Percentiles rank a stretch among this genome's conserved stretches.
phyloP scores from a whole-genome alignment of 2,329 filamentous ascomycete genomes.

The Aspergillus hortae region DNA sequence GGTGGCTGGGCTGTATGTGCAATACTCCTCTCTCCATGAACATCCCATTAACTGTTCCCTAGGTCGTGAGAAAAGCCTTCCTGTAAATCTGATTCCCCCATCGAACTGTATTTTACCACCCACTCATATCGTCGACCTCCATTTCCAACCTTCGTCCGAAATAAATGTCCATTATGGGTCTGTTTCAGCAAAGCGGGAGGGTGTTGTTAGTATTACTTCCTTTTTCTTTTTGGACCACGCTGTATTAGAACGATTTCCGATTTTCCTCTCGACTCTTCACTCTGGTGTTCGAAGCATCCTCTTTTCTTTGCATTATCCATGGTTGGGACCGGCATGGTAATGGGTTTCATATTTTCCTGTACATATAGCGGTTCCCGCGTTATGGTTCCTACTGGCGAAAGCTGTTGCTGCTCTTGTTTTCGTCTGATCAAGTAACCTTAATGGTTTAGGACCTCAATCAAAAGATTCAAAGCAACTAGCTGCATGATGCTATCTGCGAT shows the following conservation, averaged over 20 bases:
- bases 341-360: constrained; percentile 38
- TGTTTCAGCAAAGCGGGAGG: constrained; percentile 25
- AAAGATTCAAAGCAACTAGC: neutral
- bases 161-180: constrained; percentile 24
- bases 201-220: constrained; percentile 16
- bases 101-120: constrained; percentile 15
- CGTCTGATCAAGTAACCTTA: constrained; percentile 24
- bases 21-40: constrained; percentile 10
- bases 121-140: constrained; percentile 11
- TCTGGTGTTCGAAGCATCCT: constrained; percentile 42
- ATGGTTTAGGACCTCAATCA: constrained; percentile 29
- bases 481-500: neutral
- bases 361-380: constrained; percentile 42
- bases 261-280: constrained; percentile 38
- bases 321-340: constrained; percentile 39
- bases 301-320: constrained; percentile 38
- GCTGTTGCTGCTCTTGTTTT: constrained; percentile 20
- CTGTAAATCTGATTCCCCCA: constrained; percentile 35
- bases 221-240: constrained; percentile 26
- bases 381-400: constrained; percentile 26
- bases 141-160: constrained; percentile 17
- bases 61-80: constrained; percentile 52
- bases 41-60: constrained; percentile 10
- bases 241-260: constrained; percentile 38
- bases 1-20: constrained; percentile 86